Evolutionary conservation across 1,139 yeast species (phyloP).

Genomic region (Kodamaea arcana): DNA sequence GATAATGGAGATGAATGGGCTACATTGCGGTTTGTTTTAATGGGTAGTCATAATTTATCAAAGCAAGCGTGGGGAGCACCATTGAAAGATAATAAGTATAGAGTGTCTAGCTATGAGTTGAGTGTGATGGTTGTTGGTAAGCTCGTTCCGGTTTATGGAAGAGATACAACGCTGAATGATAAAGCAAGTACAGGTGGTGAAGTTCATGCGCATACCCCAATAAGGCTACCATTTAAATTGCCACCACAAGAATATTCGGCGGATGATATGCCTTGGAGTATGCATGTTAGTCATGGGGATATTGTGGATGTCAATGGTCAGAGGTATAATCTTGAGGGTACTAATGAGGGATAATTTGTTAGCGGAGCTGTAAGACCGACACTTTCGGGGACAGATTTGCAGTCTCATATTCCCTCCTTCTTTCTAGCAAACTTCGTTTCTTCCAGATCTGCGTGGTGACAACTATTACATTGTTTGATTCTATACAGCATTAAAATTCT

Average conservation of each 20-base stretch:
- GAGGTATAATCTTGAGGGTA: constrained; percentile 15
- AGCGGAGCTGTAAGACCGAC: constrained; percentile 1
- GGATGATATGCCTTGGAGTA: constrained; percentile 51
- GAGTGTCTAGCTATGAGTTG: constrained; percentile 48
- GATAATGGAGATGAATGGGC: constrained; percentile 48
- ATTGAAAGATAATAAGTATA: constrained; percentile 16
- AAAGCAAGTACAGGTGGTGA: constrained; percentile 10
- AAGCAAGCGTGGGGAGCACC: constrained; percentile 64
- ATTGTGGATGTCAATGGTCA: constrained; percentile 20
- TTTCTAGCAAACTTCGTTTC: too few species aligned
- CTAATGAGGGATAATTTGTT: too few species aligned
- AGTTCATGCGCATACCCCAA: constrained; percentile 19
- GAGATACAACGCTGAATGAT: too few species aligned
- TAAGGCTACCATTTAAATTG: constrained; percentile 51
- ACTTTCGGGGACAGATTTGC: neutral
- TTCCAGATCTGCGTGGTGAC: too few species aligned
- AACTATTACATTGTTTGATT: too few species aligned
- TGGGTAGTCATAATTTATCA: constrained; percentile 64
- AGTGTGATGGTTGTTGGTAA: constrained; percentile 40
- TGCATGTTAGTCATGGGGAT: constrained; percentile 18
- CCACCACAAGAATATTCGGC: constrained; percentile 42
- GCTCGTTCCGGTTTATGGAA: constrained; percentile 36
- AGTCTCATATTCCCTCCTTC: too few species aligned
- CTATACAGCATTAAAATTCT: too few species aligned
- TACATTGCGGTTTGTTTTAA: constrained; percentile 56